phyloP scores from a whole-genome alignment of 2,329 filamentous ascomycete genomes.

The Ophiostoma sp. region DNA sequence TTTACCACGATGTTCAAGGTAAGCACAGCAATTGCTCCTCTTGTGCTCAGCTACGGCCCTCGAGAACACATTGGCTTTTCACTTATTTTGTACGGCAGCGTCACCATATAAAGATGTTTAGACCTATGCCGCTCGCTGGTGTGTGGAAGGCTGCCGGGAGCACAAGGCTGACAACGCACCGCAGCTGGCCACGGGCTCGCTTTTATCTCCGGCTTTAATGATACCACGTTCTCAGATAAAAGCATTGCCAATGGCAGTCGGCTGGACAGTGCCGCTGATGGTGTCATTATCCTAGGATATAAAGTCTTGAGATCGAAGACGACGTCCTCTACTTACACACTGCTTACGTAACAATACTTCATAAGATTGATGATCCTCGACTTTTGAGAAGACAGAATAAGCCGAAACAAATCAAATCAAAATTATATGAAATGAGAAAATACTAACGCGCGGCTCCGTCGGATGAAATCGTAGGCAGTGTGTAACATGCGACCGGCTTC shows the following conservation, averaged over 20 bases:
- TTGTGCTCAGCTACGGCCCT: too few species aligned
- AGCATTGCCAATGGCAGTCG: background rate
- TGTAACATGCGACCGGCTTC: background rate
- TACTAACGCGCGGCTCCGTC: background rate
- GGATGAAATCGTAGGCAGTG: background rate
- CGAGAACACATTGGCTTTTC: too few species aligned
- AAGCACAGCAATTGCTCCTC: too few species aligned
- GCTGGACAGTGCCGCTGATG: background rate
- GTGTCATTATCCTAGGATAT: background rate
- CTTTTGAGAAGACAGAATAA: too few species aligned
- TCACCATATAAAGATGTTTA: too few species aligned
- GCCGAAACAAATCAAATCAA: too few species aligned
- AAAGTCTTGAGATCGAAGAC: too few species aligned
- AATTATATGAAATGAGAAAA: too few species aligned
- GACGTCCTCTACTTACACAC: background rate
- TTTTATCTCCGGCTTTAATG: background rate
- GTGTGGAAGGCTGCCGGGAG: background rate
- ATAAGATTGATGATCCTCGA: too few species aligned
- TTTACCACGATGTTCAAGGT: too few species aligned
- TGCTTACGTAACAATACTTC: background rate
- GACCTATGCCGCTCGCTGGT: too few species aligned
- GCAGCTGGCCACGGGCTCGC: background rate
- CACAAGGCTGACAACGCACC: background rate
- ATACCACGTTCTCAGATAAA: background rate
- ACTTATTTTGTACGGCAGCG: too few species aligned